phyloP scores from a whole-genome alignment of 2,329 filamentous ascomycete species.

The Orbilia blumenaviensis region DNA sequence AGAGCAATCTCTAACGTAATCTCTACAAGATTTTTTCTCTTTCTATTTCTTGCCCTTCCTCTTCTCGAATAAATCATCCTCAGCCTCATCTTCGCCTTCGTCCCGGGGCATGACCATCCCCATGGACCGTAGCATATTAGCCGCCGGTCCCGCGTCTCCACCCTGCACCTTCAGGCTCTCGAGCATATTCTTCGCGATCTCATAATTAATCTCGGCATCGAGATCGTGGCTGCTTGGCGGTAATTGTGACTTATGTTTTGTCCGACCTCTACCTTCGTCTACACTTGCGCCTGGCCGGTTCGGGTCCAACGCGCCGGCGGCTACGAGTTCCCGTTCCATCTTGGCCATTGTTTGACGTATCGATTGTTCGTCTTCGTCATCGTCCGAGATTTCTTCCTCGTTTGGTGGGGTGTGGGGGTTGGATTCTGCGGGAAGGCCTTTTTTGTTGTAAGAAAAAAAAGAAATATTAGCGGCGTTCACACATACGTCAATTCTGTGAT shows the following conservation, averaged over 20 bases:
- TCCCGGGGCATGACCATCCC: constrained; percentile 82
- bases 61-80: constrained; percentile 55
- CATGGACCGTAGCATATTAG: constrained; percentile 88
- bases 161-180: constrained; percentile 92
- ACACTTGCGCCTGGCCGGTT: constrained; percentile 34
- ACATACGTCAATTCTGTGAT: neutral
- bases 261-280: constrained; percentile 59
- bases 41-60: constrained; percentile 10
- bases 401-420: constrained; percentile 39
- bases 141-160: constrained; percentile 83
- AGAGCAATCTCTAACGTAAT: neutral
- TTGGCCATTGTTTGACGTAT: constrained; percentile 73
- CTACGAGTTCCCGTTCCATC: constrained; percentile 77
- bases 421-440: constrained; percentile 49
- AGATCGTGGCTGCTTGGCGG: constrained; percentile 57
- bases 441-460: neutral
- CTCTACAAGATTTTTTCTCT: neutral
- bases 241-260: constrained; percentile 66
- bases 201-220: constrained; percentile 77
- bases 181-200: constrained; percentile 86
- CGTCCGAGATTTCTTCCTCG: constrained; percentile 57
- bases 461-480: neutral
- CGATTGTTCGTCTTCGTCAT: constrained; percentile 68
- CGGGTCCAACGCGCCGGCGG: constrained; percentile 71
- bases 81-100: constrained; percentile 68